Base-by-base conservation (phyloP, 169 alveolate species). In the Cryptosporidium baileyi region DNA sequence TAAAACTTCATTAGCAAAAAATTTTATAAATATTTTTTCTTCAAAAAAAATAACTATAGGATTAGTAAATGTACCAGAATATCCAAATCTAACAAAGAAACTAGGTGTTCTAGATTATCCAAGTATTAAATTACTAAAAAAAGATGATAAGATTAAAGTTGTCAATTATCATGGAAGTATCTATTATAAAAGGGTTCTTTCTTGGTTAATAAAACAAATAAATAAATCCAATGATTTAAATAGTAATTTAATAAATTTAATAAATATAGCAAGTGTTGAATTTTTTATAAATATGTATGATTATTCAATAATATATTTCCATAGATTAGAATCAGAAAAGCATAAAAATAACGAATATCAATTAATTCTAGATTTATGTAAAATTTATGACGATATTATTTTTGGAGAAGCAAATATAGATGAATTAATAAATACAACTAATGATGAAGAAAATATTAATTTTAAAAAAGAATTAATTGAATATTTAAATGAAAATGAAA, bases 21-120 rank as follows among this genome's bases (percentile, higher is more conserved):
- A 54, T 54, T 45, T 38, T 11, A 57, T 51, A n/a, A 38, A 54
- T 6, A 19, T 51, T 8, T 65, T 65, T 32, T 65, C 26, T 19
- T 65, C 63, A 24, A 65, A 65, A 65, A 65, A 65, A 49, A 9
- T 57, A n/a, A 36, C 26, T 15, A 40, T 74, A 15, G 85, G 85
- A 22, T 45, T 74, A 9, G 85, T 74, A 22, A 57, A 43, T 38
- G 67, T 74, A 17, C 67, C 85, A n/a, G 67, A 74, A 26, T 57
- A 51, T 44, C 65, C 85, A 28, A 57, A 57, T 36, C n/a, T 74
- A 22, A 11, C 67, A 36, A 57, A 51, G 44, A 74, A 41, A 34
- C 38, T 74, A 15, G 54, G 54, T 74, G 85, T 74, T 74, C 54
- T 28, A 3, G 85, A 74, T 41, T 74, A 74, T 51, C 85, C 85